These are phyloP conservation scores for Calocera viscosa DNA, from an alignment of 768 basidiomycete species.

Conservation along the genomic window DNA sequence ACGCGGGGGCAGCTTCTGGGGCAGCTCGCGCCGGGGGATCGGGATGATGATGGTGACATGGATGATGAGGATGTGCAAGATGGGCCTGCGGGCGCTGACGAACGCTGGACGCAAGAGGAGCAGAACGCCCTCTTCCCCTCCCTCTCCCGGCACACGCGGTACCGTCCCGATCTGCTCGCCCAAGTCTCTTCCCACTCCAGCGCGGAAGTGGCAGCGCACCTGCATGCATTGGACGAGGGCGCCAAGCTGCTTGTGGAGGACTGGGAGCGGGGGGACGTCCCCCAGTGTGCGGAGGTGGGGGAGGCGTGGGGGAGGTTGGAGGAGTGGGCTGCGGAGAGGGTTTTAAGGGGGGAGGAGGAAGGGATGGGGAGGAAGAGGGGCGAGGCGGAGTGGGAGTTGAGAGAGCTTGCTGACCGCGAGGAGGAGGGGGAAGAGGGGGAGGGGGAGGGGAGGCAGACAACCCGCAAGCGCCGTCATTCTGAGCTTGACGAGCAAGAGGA, in stretches of 20 bases:
- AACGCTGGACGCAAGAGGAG: neutral
- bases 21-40: neutral
- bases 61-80: neutral
- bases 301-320: neutral
- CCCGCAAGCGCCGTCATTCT: neutral
- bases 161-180: neutral
- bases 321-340: neutral
- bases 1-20: neutral
- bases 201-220: neutral
- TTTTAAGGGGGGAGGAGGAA: neutral
- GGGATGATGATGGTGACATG: neutral
- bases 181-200: neutral
- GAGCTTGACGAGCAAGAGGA: neutral
- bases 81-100: neutral
- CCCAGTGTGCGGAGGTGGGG: neutral
- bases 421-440: neutral
- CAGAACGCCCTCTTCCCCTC: neutral
- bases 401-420: neutral
- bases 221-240: neutral
- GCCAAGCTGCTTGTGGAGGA: neutral
- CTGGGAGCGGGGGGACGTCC: neutral
- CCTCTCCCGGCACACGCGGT: neutral
- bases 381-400: neutral
- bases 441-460: neutral
- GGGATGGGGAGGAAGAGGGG: neutral